These are phyloP conservation scores for Cutaneotrichosporon cutaneum DNA, from an alignment of 1,284 basidiomycete genomes.

Conservation along the genomic window DNA sequence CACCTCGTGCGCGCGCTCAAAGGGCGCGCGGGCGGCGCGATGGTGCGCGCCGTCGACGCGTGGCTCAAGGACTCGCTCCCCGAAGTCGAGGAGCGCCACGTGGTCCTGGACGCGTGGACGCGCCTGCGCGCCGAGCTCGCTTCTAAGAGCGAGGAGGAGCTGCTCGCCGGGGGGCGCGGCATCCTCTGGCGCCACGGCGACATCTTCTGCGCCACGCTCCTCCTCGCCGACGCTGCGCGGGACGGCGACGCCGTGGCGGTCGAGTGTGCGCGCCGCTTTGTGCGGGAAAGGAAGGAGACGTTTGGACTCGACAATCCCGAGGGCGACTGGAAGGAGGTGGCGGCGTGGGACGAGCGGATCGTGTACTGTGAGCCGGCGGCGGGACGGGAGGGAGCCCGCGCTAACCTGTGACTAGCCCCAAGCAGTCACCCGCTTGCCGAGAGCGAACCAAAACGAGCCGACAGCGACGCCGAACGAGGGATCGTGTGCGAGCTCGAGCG, in stretches of 20 bases:
- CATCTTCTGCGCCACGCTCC: slow-evolving; percentile 18
- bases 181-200: slow-evolving; percentile 17
- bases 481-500: not conserved
- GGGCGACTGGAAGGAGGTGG: slow-evolving; percentile 14
- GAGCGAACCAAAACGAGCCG: not conserved
- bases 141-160: slow-evolving; percentile 9
- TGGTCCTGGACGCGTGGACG: not conserved
- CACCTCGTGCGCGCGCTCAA: slow-evolving; percentile 23
- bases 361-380: slow-evolving; percentile 8
- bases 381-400: not conserved
- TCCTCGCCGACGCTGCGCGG: slow-evolving; percentile 19
- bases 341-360: slow-evolving; percentile 19
- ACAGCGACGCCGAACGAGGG: not conserved
- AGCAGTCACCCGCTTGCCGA: too few relatives aligned
- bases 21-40: slow-evolving; percentile 5
- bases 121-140: not conserved
- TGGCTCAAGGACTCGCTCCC: slow-evolving; percentile 13
- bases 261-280: slow-evolving; percentile 21
- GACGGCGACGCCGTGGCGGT: slow-evolving; percentile 19
- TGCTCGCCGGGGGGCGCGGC: slow-evolving; percentile 15
- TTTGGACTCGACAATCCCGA: not conserved
- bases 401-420: not conserved
- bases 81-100: not conserved
- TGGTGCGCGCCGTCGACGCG: slow-evolving; percentile 4
- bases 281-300: slow-evolving; percentile 1